A percentile compares a stretch with the other conserved stretches of the same genome.
Evolutionary conservation across 116 monocot species (phyloP).

Genomic region (Dioscorea cayenensis): DNA sequence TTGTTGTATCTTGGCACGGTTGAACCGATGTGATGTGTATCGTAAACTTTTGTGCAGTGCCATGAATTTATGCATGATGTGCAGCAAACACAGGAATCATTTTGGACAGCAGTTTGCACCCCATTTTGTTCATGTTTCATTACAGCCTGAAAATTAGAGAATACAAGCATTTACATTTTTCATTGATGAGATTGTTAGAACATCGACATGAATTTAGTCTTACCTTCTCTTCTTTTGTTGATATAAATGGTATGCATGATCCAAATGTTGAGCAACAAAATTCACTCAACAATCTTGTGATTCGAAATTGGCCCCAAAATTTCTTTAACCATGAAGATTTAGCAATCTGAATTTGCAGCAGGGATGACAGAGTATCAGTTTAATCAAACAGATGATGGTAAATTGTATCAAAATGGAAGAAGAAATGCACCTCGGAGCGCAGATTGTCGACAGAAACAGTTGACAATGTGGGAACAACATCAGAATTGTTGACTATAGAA

Average conservation of each 20-base stretch:
- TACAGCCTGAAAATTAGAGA: neutral
- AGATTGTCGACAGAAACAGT: conserved; percentile 2
- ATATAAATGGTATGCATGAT: neutral
- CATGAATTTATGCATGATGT: neutral
- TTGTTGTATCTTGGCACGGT: neutral
- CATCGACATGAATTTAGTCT: neutral
- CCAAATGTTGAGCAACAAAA: neutral
- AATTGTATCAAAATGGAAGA: neutral
- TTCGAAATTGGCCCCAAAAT: neutral
- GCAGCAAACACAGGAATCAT: neutral
- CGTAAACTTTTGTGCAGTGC: neutral
- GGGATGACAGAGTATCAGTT: neutral
- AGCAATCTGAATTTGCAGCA: neutral
- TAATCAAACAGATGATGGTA: neutral
- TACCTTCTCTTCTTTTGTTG: neutral
- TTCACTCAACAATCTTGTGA: neutral
- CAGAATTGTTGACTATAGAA: conserved; percentile 8
- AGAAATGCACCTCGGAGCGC: conserved; percentile 6
- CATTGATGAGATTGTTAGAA: neutral
- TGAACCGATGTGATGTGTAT: neutral
- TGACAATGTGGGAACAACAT: conserved; percentile 8
- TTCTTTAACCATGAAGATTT: neutral
- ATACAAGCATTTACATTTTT: neutral
- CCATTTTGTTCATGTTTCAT: neutral
- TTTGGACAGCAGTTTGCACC: neutral